These are phyloP conservation scores for Centrapalus pauciflorus DNA, from an alignment of 129 eudicot genomes.

Conservation along the genomic window DNA sequence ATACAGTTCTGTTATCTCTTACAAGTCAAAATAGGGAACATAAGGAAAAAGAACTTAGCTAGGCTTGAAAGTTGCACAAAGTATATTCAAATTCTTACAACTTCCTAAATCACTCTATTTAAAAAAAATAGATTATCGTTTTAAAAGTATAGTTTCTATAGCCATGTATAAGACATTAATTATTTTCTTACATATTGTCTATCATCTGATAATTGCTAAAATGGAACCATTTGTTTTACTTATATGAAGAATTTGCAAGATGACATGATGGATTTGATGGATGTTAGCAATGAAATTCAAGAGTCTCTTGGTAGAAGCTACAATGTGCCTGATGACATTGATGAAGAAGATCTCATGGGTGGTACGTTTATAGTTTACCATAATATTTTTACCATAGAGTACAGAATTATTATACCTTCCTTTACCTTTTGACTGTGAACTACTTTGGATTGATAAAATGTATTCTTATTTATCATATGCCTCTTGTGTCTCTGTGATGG, in stretches of 20 bases:
- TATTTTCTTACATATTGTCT: not conserved
- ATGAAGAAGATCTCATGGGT: slow-evolving; percentile 95
- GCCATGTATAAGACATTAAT: no score
- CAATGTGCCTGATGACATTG: slow-evolving; percentile 89
- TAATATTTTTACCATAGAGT: not conserved
- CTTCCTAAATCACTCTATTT: no score
- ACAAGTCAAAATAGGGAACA: not conserved
- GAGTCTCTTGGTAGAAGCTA: slow-evolving; percentile 91
- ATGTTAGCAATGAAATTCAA: slow-evolving; percentile 85
- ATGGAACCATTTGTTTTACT: not conserved
- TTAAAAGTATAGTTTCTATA: no score
- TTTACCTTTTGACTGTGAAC: not conserved
- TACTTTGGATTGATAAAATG: not conserved
- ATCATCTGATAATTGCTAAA: not conserved
- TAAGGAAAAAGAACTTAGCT: no score
- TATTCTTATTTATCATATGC: not conserved
- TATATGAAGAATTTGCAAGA: slow-evolving; percentile 80
- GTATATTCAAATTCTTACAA: no score
- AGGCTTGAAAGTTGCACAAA: no score
- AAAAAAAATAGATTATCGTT: no score
- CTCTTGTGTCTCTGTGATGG: no score
- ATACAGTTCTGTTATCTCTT: not conserved
- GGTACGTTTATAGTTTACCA: slow-evolving; percentile 36
- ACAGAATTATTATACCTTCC: not conserved
- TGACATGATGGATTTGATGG: slow-evolving; percentile 96